Percentiles rank a stretch among this genome's conserved stretches.
Evolutionary conservation across 768 basidiomycete species (phyloP).

Genomic region (Strobilomyces dryophilus): DNA sequence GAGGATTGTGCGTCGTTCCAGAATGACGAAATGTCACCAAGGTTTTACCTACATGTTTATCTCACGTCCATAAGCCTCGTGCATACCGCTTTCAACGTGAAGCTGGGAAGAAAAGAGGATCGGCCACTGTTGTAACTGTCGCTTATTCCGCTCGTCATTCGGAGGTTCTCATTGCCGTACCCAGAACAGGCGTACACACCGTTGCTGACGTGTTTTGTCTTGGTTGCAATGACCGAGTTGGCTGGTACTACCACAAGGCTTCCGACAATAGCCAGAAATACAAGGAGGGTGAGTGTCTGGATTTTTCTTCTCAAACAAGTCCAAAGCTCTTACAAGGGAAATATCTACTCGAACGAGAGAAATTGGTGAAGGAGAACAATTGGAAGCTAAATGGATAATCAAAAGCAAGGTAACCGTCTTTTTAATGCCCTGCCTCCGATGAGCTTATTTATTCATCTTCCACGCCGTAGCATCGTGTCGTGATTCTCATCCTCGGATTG

Average conservation of each 20-base stretch:
- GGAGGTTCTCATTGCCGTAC: constrained; percentile 2
- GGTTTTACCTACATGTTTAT: constrained; percentile 1
- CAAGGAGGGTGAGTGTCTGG: constrained; percentile 60
- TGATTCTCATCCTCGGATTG: not conserved
- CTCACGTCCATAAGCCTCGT: constrained; percentile 47
- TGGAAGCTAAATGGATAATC: constrained; percentile 58
- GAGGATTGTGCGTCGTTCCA: constrained; percentile 61
- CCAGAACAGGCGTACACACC: constrained; percentile 74
- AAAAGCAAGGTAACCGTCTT: not conserved
- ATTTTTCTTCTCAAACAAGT: not conserved
- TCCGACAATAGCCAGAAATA: constrained; percentile 76
- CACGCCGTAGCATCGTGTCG: not conserved
- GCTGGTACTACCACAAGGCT: constrained; percentile 83
- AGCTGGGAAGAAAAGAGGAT: constrained; percentile 69
- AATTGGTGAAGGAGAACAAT: constrained; percentile 74
- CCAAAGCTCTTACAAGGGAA: constrained; percentile 48
- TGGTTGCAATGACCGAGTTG: constrained; percentile 73
- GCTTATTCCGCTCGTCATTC: constrained; percentile 1
- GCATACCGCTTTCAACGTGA: constrained; percentile 74
- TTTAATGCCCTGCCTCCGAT: not conserved
- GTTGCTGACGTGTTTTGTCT: constrained; percentile 79
- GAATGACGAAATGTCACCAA: not conserved
- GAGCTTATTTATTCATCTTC: no score
- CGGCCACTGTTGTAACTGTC: constrained; percentile 59
- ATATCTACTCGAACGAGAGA: constrained; percentile 77